Evolutionary conservation across 768 basidiomycete species (phyloP).

Genomic region (Auricularia auricula-judae): DNA sequence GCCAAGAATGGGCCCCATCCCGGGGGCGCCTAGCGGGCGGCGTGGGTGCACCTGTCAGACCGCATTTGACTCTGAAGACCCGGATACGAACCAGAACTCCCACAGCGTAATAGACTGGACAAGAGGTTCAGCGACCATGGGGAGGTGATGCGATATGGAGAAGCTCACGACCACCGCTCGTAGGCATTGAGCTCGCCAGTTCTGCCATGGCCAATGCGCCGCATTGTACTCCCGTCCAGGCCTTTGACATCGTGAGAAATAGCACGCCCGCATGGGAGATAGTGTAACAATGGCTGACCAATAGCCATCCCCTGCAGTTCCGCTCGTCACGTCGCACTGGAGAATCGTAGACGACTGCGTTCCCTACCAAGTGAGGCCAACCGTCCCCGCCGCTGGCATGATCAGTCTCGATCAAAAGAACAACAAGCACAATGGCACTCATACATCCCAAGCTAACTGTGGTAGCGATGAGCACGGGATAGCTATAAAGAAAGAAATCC

Average conservation of each 20-base stretch:
- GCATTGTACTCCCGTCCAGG: slow-evolving; percentile 6
- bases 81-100: background rate
- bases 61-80: background rate
- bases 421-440: background rate
- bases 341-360: too few species aligned
- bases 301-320: background rate
- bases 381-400: slow-evolving; percentile 3
- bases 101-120: background rate
- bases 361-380: background rate
- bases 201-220: slow-evolving; percentile 6
- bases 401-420: background rate
- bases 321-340: too few species aligned
- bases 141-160: background rate
- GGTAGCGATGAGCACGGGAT: background rate
- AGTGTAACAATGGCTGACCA: background rate
- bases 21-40: background rate
- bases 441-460: background rate
- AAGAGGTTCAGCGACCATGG: background rate
- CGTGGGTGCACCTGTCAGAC: background rate
- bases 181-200: slow-evolving; percentile 6
- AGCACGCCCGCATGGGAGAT: background rate
- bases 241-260: background rate
- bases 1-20: slow-evolving; percentile 3
- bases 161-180: slow-evolving; percentile 2
- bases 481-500: background rate